Conservation (phyloP, 371 early-diverging fungal genomes). For the Funneliformis caledonium region DNA sequence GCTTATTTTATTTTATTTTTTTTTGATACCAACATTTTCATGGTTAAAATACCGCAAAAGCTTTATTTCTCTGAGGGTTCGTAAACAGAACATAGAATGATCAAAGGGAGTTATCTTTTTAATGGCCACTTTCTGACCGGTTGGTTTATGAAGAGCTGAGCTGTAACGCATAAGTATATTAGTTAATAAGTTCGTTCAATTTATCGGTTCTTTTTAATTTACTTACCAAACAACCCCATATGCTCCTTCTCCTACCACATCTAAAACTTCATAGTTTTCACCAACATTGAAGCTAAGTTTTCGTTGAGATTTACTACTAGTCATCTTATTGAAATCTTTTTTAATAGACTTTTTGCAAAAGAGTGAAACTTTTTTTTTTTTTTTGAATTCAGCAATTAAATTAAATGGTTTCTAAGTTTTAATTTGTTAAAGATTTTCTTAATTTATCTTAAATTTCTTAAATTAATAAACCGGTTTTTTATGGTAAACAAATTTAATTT, state of each 20-base stretch:
- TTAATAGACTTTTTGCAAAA: neutral
- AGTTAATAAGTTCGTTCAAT: conserved; percentile 24
- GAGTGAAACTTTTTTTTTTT: no score
- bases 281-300: conserved; percentile 64
- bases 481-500: no score
- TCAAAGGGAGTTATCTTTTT: conserved; percentile 91
- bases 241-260: conserved; percentile 69
- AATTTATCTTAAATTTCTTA: no score
- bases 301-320: conserved; percentile 45
- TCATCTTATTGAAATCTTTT: conserved; percentile 6
- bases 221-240: conserved; percentile 82
- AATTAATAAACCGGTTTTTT: no score
- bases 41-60: conserved; percentile 87
- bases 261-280: conserved; percentile 62
- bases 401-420: no score
- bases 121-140: conserved; percentile 91
- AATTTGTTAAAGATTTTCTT: no score
- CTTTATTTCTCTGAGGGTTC: conserved; percentile 89
- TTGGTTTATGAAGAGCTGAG: conserved; percentile 80
- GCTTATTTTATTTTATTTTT: neutral
- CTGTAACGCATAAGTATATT: conserved; percentile 49
- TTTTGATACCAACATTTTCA: conserved; percentile 65
- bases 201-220: neutral
- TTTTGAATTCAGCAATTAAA: no score
- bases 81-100: conserved; percentile 85